These are phyloP conservation scores for Medicago arabica DNA, from an alignment of 306 rosid species.

Conservation along the genomic window DNA sequence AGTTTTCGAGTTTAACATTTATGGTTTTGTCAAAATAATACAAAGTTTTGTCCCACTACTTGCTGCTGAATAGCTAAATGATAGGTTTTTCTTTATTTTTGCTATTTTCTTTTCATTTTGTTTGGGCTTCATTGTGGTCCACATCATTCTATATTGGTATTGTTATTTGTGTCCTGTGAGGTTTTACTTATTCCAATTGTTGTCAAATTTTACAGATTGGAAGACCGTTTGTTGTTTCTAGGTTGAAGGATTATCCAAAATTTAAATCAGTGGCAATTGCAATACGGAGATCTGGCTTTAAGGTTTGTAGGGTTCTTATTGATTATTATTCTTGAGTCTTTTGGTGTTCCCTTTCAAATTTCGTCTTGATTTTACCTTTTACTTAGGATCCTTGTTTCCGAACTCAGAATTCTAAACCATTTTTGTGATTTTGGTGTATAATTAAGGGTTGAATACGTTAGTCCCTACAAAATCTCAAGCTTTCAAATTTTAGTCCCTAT, in stretches of 20 bases:
- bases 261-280: conserved; percentile 90
- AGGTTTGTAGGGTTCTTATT: conserved; percentile 55
- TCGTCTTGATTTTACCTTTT: conserved; percentile 22
- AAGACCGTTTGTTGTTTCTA: conserved; percentile 83
- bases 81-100: conserved; percentile 19
- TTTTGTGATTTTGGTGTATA: conserved; percentile 16
- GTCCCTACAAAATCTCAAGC: too few species aligned
- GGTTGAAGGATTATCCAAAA: conserved; percentile 93
- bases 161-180: conserved; percentile 13
- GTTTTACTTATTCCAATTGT: conserved; percentile 29
- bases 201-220: conserved; percentile 74
- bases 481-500: too few species aligned
- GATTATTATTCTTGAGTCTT: conserved; percentile 10
- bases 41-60: not conserved
- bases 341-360: conserved; percentile 16
- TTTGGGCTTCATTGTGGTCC: conserved; percentile 26
- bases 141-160: conserved; percentile 21
- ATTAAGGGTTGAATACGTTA: not conserved
- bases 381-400: not conserved
- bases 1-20: conserved; percentile 42
- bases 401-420: conserved; percentile 11
- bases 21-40: conserved; percentile 18
- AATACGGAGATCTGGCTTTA: conserved; percentile 77
- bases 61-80: conserved; percentile 4
- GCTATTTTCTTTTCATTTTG: conserved; percentile 18